Conservation (phyloP, 441 rosid species). For the Codiaeum variegatum region DNA sequence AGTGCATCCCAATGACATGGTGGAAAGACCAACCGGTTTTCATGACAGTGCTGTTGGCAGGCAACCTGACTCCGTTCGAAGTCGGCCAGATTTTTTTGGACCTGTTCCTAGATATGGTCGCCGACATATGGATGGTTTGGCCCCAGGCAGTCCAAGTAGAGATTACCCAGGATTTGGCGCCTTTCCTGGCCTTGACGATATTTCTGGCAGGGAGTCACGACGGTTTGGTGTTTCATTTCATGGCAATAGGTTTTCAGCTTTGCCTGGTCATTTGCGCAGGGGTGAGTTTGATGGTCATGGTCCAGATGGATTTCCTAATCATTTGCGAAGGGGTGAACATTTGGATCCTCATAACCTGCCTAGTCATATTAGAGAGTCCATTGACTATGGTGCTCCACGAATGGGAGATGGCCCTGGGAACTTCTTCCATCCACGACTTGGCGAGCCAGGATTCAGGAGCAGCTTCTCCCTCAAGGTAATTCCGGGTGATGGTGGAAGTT, state of each 20-base stretch:
- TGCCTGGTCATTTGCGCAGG: slow-evolving; percentile 38
- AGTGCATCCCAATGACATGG: slow-evolving; percentile 29
- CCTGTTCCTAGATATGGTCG: slow-evolving; percentile 39
- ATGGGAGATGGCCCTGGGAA: slow-evolving; percentile 43
- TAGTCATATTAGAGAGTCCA: slow-evolving; percentile 38
- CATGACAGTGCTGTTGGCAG: slow-evolving; percentile 36
- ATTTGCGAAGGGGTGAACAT: slow-evolving; percentile 48
- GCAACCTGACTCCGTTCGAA: slow-evolving; percentile 31
- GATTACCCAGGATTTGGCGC: slow-evolving; percentile 47
- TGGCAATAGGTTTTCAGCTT: slow-evolving; percentile 41
- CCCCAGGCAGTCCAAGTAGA: slow-evolving; percentile 53
- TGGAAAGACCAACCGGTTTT: slow-evolving; percentile 41
- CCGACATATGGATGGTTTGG: slow-evolving; percentile 37
- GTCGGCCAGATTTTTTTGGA: slow-evolving; percentile 40
- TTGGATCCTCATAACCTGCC: slow-evolving; percentile 43
- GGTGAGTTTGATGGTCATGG: slow-evolving; percentile 57
- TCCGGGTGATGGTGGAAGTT: slow-evolving; percentile 43
- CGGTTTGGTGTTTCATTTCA: slow-evolving; percentile 41
- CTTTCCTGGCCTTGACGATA: slow-evolving; percentile 37
- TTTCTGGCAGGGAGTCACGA: slow-evolving; percentile 38
- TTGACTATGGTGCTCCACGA: slow-evolving; percentile 41
- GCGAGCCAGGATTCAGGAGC: slow-evolving; percentile 68
- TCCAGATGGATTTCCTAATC: slow-evolving; percentile 42
- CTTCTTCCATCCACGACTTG: slow-evolving; percentile 38
- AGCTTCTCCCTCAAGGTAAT: slow-evolving; percentile 42